These are phyloP conservation scores for Salinomyces thailandicus DNA, from an alignment of 2,329 filamentous ascomycete genomes.

Conservation along the genomic window DNA sequence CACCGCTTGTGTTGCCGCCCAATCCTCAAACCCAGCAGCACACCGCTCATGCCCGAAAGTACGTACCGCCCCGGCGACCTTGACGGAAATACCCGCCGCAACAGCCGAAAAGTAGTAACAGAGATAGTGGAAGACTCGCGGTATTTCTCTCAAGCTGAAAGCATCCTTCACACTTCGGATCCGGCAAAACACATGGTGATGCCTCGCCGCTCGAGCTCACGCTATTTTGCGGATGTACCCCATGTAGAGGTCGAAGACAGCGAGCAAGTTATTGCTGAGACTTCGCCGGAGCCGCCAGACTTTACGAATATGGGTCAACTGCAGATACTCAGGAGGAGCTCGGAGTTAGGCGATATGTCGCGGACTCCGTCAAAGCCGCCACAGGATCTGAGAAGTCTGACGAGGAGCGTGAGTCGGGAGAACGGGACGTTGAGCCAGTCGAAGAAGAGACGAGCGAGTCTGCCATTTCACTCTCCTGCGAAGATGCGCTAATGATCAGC, in stretches of 20 bases:
- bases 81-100: slow-evolving; percentile 19
- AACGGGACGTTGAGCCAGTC: slow-evolving; percentile 21
- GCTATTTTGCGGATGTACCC: slow-evolving; percentile 6
- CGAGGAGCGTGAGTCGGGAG: slow-evolving; percentile 17
- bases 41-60: slow-evolving; percentile 4
- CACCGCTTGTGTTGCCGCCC: slow-evolving; percentile 11
- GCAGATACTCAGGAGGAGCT: slow-evolving; percentile 7
- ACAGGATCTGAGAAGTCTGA: slow-evolving; percentile 16
- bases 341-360: slow-evolving; percentile 10
- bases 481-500: too few species aligned
- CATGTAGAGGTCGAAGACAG: slow-evolving; percentile 15
- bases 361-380: slow-evolving; percentile 6
- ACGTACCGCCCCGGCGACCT: slow-evolving; percentile 12
- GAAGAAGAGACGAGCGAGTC: slow-evolving; percentile 14
- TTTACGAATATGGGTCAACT: slow-evolving; percentile 10
- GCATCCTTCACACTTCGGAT: slow-evolving; percentile 7
- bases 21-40: slow-evolving; percentile 17
- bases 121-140: slow-evolving; percentile 14
- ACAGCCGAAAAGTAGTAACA: slow-evolving; percentile 12
- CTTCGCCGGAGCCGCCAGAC: slow-evolving; percentile 12
- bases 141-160: slow-evolving; percentile 17
- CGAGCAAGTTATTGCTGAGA: slow-evolving; percentile 14
- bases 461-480: slow-evolving; percentile 17
- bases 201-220: slow-evolving; percentile 5
- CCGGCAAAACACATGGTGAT: slow-evolving; percentile 7